A percentile compares a stretch with the other conserved stretches of the same genome.
These are phyloP conservation scores for Magnaporthiopsis poae DNA, from an alignment of 2,329 filamentous ascomycete species.

Conservation along the genomic window DNA sequence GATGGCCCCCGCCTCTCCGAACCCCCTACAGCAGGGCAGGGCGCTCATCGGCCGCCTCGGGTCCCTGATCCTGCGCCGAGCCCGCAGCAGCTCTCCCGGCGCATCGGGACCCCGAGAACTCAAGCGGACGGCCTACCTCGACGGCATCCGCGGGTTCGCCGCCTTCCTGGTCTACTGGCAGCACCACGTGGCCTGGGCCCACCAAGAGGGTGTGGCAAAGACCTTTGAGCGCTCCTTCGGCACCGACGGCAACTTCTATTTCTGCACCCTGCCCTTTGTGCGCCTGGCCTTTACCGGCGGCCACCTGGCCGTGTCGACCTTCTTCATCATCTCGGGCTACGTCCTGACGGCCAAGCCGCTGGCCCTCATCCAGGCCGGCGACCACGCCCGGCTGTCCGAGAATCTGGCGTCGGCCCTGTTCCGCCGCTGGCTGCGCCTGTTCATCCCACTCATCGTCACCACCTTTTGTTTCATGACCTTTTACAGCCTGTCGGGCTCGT, in stretches of 20 bases:
- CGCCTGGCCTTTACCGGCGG: constrained; percentile 52
- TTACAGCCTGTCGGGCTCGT: constrained; percentile 42
- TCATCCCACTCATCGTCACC: constrained; percentile 41
- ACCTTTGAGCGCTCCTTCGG: constrained; percentile 46
- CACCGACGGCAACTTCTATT: constrained; percentile 36
- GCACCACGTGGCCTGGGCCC: constrained; percentile 50
- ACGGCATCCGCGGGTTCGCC: constrained; percentile 58
- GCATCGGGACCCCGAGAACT: constrained; percentile 14
- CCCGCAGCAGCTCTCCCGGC: neutral
- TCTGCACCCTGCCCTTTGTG: constrained; percentile 46
- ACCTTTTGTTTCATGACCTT: constrained; percentile 43
- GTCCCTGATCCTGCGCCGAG: constrained; percentile 3
- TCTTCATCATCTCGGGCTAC: constrained; percentile 42
- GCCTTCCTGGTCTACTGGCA: constrained; percentile 57
- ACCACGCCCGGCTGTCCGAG: constrained; percentile 31
- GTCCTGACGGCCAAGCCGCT: constrained; percentile 43
- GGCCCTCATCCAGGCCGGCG: constrained; percentile 33
- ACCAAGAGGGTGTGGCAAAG: constrained; percentile 27
- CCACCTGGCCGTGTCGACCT: constrained; percentile 48
- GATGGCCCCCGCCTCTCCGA: neutral
- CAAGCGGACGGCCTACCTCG: constrained; percentile 49
- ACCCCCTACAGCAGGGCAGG: constrained; percentile 1
- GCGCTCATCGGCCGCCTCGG: constrained; percentile 1
- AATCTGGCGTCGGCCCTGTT: constrained; percentile 37
- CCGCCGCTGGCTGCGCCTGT: constrained; percentile 40